phyloP scores from a whole-genome alignment of 2,329 filamentous ascomycete species.

The Neocatenulostroma microsporum region DNA sequence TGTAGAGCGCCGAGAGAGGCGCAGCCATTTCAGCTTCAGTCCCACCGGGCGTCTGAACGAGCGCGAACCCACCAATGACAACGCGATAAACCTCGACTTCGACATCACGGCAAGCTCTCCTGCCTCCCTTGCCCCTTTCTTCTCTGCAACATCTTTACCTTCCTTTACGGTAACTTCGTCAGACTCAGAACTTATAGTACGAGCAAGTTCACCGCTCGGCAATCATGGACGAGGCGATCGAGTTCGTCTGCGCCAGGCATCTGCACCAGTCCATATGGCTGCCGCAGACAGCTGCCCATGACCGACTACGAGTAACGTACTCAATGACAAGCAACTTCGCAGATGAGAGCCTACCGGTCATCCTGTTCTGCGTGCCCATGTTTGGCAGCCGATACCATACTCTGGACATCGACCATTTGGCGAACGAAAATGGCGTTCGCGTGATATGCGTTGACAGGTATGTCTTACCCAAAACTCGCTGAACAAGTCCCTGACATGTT shows the following conservation, averaged over 20 bases:
- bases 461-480: neutral
- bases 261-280: conserved; percentile 25
- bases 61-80: too few relatives aligned
- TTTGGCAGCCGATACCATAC: conserved; percentile 29
- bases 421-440: conserved; percentile 27
- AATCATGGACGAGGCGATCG: conserved; percentile 11
- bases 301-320: conserved; percentile 23
- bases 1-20: too few relatives aligned
- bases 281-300: conserved; percentile 18
- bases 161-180: too few relatives aligned
- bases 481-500: conserved; percentile 4
- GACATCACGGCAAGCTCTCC: too few relatives aligned
- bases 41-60: too few relatives aligned
- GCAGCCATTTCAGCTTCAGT: too few relatives aligned
- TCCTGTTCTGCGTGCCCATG: conserved; percentile 36
- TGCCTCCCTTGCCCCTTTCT: too few relatives aligned
- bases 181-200: too few relatives aligned
- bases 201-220: too few relatives aligned
- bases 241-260: conserved; percentile 9
- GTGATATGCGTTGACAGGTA: conserved; percentile 36
- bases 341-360: conserved; percentile 17
- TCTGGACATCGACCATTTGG: conserved; percentile 26
- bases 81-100: too few relatives aligned
- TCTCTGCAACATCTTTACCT: too few relatives aligned
- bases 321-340: conserved; percentile 27